A percentile compares a stretch with the other conserved stretches of the same genome.
Evolutionary conservation across 1,284 basidiomycete species (phyloP).

Genomic region (Polyporus tsugae): DNA sequence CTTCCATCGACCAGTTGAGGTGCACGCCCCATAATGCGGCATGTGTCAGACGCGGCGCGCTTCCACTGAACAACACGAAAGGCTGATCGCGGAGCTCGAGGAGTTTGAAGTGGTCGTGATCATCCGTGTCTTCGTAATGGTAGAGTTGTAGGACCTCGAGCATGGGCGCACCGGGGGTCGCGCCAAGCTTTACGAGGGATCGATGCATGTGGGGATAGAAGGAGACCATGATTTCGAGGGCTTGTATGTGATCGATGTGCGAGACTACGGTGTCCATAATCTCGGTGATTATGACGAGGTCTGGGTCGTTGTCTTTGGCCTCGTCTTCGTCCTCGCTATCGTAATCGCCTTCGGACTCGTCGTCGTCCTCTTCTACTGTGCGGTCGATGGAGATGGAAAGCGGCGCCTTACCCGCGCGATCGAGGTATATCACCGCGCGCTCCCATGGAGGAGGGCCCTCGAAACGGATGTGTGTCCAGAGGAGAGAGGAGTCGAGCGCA

Average conservation of each 20-base stretch:
- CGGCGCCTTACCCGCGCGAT: conserved; percentile 46
- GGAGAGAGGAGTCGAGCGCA: conserved; percentile 43
- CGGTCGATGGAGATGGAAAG: conserved; percentile 45
- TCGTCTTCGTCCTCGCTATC: conserved; percentile 48
- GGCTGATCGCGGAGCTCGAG: conserved; percentile 49
- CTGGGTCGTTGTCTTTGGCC: conserved; percentile 51
- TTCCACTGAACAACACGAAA: conserved; percentile 55
- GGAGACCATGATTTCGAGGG: conserved; percentile 63
- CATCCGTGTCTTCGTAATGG: conserved; percentile 62
- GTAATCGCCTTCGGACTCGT: conserved; percentile 23
- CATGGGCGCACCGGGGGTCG: conserved; percentile 57
- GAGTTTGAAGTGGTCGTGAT: conserved; percentile 57
- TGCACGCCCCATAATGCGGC: conserved; percentile 72
- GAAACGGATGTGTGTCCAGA: conserved; percentile 54
- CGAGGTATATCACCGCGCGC: conserved; percentile 54
- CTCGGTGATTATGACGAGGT: conserved; percentile 53
- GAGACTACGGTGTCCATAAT: conserved; percentile 55
- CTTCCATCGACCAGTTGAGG: conserved; percentile 55
- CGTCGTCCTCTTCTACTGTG: conserved; percentile 48
- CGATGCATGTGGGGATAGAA: conserved; percentile 60
- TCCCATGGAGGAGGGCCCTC: conserved; percentile 53
- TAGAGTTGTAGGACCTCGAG: conserved; percentile 68
- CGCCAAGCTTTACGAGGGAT: conserved; percentile 56
- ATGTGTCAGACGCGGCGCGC: conserved; percentile 56
- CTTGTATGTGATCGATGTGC: conserved; percentile 58